phyloP scores from a whole-genome alignment of 2,329 filamentous ascomycete species.

The Calonectria naviculata region DNA sequence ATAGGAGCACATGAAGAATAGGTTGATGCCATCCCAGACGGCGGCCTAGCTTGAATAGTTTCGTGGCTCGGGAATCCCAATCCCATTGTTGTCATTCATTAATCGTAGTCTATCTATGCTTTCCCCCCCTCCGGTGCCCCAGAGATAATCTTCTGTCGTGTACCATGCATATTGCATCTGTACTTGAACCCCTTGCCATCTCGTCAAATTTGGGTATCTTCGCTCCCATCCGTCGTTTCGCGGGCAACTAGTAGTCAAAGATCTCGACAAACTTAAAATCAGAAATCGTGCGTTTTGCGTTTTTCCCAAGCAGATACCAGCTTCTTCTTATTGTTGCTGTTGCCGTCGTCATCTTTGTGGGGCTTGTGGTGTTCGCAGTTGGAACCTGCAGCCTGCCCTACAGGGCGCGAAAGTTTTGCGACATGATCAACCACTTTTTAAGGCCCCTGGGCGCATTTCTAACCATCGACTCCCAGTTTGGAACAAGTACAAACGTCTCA shows the following conservation, averaged over 20 bases:
- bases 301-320: background rate
- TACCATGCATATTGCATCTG: background rate
- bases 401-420: conserved; percentile 75
- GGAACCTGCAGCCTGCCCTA: conserved; percentile 40
- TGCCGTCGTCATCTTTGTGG: background rate
- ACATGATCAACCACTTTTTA: conserved; percentile 74
- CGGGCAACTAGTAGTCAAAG: background rate
- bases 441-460: conserved; percentile 63
- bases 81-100: background rate
- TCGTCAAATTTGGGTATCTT: conserved; percentile 13
- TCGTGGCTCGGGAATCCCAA: background rate
- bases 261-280: background rate
- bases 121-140: background rate
- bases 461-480: conserved; percentile 72
- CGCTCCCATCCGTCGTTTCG: background rate
- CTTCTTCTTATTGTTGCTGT: background rate
- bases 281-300: background rate
- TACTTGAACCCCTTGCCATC: background rate
- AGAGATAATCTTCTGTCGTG: background rate
- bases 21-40: background rate
- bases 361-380: conserved; percentile 7
- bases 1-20: background rate
- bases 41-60: background rate
- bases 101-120: conserved; percentile 9
- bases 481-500: conserved; percentile 84